Conservation (phyloP, 352 stramenopile species). For the Pythium dissotocum region DNA sequence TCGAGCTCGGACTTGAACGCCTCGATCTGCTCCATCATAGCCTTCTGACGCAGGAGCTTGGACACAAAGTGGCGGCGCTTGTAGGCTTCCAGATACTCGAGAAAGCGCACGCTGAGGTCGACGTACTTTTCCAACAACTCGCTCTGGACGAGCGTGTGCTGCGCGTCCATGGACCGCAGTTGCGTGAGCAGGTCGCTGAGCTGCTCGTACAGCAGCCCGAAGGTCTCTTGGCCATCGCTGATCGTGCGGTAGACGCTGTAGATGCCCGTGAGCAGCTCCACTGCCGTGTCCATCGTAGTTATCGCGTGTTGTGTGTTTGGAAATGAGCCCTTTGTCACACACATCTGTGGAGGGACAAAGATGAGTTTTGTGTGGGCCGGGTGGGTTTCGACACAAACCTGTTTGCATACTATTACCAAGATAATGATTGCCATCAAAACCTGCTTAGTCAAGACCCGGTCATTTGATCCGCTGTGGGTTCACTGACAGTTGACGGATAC, state of each 20-base stretch:
- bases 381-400: not conserved
- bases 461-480: not conserved
- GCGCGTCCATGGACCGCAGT: conserved; percentile 1
- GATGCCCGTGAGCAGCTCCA: not conserved
- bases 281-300: conserved; percentile 8
- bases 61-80: conserved; percentile 4
- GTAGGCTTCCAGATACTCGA: conserved; percentile 5
- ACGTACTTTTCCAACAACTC: conserved; percentile 9
- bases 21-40: conserved; percentile 4
- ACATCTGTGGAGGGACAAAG: not conserved
- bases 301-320: not conserved
- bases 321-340: not conserved
- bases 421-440: not conserved
- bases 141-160: conserved; percentile 3
- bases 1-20: conserved; percentile 7
- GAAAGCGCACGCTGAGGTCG: not conserved
- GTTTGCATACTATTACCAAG: not conserved
- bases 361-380: not conserved
- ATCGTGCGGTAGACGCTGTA: conserved; percentile 5
- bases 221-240: conserved; percentile 5
- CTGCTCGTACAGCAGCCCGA: not conserved
- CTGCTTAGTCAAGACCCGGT: not conserved
- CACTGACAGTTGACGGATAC: not conserved
- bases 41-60: conserved; percentile 3
- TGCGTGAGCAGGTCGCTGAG: conserved; percentile 8